phyloP scores from a whole-genome alignment of 73 alveolate species.

The Tetrahymena malaccensis region DNA sequence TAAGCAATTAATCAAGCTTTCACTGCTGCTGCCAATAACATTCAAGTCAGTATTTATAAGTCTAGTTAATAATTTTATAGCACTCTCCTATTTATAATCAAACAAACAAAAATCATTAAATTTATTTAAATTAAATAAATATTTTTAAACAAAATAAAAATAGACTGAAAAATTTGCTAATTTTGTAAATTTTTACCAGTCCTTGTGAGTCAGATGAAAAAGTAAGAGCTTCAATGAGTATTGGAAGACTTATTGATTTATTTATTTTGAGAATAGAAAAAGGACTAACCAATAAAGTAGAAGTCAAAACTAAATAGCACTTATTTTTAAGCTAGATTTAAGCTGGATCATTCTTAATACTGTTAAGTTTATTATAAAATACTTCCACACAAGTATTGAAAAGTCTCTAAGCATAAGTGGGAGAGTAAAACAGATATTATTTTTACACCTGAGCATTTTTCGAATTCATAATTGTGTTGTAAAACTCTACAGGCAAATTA shows the following conservation, averaged over 20 bases:
- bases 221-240: background rate
- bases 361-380: background rate
- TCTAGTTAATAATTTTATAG: background rate
- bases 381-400: background rate
- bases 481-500: background rate
- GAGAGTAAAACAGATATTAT: background rate
- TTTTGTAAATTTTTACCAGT: background rate
- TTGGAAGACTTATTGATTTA: background rate
- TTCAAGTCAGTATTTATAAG: background rate
- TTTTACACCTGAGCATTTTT: background rate
- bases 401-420: background rate
- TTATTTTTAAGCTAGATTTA: background rate
- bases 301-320: background rate
- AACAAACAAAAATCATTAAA: background rate
- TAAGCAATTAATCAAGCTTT: background rate
- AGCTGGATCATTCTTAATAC: background rate
- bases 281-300: background rate
- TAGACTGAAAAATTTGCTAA: background rate
- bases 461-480: background rate
- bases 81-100: background rate
- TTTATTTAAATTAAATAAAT: background rate
- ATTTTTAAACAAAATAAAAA: no score
- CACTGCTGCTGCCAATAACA: background rate
- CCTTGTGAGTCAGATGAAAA: background rate
- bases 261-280: background rate